Evolutionary conservation across 495 filamentous ascomycete species (phyloP), one percentile per base, ranked within the genome.

Genomic region (Filosporella fistucella): DNA sequence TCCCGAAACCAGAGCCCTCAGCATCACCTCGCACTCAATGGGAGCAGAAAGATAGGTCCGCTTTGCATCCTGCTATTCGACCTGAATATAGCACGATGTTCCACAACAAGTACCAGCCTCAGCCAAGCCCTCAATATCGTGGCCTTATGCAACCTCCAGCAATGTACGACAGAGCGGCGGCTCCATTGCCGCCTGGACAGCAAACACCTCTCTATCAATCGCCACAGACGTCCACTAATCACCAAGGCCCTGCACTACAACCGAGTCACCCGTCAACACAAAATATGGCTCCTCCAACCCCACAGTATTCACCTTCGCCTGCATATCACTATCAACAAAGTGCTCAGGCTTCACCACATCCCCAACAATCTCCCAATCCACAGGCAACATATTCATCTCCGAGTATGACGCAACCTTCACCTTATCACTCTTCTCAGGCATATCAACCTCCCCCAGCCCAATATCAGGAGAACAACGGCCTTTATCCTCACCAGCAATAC

Each of bases 1-100:
- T 38, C 8, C 22, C 26, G 18, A 6, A 22, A 3, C 44, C 36
- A 8, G 17, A 39, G 11, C 10, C 39, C 10, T 25, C 37, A 18
- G 16, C 24, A 21, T 12, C 39, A n/a, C 36, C 46, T 41, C 33
- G 44, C 28, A 42, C 42, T 36, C 52, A 57, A 37, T 51, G 45
- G 41, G 30, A 58, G 34, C 49, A 55, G 42, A 61, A 51, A 28
- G 48, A 51, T 30, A 36, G 48, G 13, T 47, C 59, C 25, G 49
- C 62, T 10, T 37, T 75, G 44, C 72, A 77, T 45, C 70, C 70
- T 37, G 68, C 69, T 21, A 74, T 69, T 24, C 63, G 67, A 34
- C 63, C 65, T 35, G 68, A 73, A 26, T 72, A 71, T 25, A 64
- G 50, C 32, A 46, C 57, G 0, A 51, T 63, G 8, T 60, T 63